Conservation (phyloP, 257 asterid species). For the Lavandula angustifolia region DNA sequence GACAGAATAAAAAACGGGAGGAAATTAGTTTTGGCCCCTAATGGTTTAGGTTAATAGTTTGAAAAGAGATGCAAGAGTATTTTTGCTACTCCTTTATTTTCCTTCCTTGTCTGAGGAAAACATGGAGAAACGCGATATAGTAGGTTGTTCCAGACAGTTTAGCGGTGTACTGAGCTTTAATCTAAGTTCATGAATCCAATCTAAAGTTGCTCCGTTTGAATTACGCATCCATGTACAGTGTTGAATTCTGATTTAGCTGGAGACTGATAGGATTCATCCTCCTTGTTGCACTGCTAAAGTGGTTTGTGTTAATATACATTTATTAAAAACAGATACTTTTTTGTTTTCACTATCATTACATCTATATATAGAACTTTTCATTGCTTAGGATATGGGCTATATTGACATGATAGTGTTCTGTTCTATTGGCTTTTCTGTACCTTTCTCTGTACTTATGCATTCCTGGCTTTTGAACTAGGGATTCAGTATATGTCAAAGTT, state of each 20-base stretch:
- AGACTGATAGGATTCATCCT: constrained; percentile 3
- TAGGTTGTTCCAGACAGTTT: background rate
- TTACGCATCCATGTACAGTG: background rate
- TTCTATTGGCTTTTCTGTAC: constrained; percentile 22
- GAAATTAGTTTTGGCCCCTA: background rate
- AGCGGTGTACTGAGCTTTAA: background rate
- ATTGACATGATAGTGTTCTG: constrained; percentile 15
- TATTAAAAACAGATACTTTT: constrained; percentile 2
- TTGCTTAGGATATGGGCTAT: constrained; percentile 19
- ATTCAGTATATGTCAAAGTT: constrained; percentile 74
- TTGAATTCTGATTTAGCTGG: background rate
- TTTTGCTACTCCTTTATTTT: background rate
- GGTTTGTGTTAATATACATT: constrained; percentile 10
- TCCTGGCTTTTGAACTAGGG: constrained; percentile 56
- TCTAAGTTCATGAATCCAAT: constrained; percentile 20
- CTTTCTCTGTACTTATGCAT: constrained; percentile 27
- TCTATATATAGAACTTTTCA: background rate
- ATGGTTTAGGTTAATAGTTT: constrained; percentile 11
- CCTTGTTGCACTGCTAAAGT: background rate
- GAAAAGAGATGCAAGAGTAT: constrained; percentile 11
- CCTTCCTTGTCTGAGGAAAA: constrained; percentile 17
- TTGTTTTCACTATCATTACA: background rate
- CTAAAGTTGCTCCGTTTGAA: constrained; percentile 6
- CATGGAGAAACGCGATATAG: background rate
- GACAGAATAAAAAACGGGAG: background rate